These are phyloP conservation scores for Acer saccharum DNA, from an alignment of 345 rosid species.

Conservation along the genomic window DNA sequence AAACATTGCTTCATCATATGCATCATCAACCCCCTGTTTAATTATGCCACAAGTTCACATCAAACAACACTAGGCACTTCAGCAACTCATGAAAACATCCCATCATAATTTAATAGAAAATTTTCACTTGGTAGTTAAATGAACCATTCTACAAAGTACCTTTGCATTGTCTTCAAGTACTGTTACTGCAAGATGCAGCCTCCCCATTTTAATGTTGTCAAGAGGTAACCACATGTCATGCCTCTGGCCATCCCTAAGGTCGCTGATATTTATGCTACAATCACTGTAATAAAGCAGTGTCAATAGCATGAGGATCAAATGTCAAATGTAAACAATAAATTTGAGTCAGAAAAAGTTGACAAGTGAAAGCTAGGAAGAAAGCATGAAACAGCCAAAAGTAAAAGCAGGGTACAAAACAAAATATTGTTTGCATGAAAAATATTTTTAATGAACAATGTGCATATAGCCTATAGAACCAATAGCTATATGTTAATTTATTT, in stretches of 20 bases:
- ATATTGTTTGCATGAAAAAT: neutral
- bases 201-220: constrained; percentile 72
- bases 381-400: neutral
- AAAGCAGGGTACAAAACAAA: neutral
- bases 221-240: constrained; percentile 93
- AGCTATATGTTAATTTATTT: neutral
- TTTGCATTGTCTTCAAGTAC: constrained; percentile 52
- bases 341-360: neutral
- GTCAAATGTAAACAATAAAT: neutral
- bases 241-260: constrained; percentile 70
- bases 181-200: constrained; percentile 79
- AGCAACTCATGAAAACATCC: neutral
- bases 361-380: neutral
- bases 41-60: constrained; percentile 20
- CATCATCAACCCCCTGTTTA: constrained; percentile 36
- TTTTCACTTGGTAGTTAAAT: neutral
- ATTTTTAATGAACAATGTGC: neutral
- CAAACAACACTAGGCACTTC: neutral
- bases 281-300: constrained; percentile 41
- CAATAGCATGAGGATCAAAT: neutral
- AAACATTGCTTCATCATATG: constrained; percentile 35
- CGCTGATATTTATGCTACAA: constrained; percentile 62
- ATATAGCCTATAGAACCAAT: neutral
- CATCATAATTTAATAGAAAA: neutral
- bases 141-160: constrained; percentile 41